Conservation (phyloP, 2,329 filamentous ascomycete genomes). For the Cytospora leucostoma region DNA sequence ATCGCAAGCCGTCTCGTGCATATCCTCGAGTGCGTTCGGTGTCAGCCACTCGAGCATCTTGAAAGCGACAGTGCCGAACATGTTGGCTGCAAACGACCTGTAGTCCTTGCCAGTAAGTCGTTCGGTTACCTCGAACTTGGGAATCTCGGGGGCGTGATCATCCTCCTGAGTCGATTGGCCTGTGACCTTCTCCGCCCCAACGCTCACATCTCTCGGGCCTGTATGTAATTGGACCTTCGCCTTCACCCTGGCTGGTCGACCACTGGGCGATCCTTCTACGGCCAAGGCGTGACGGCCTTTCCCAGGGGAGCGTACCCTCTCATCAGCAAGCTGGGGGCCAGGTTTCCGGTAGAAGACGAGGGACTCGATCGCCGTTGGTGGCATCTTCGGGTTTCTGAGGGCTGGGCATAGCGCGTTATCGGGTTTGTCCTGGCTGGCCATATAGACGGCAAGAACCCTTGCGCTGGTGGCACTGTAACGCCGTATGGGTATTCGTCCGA, state of each 20-base stretch:
- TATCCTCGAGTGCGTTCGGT: conserved; percentile 54
- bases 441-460: conserved; percentile 74
- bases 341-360: conserved; percentile 47
- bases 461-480: conserved; percentile 82
- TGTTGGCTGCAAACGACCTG: conserved; percentile 61
- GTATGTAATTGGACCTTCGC: conserved; percentile 22
- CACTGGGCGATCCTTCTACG: conserved; percentile 4
- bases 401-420: conserved; percentile 67
- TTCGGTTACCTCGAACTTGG: conserved; percentile 46
- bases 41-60: conserved; percentile 74
- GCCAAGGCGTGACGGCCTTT: conserved; percentile 15
- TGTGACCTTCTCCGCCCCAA: conserved; percentile 9
- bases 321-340: conserved; percentile 4
- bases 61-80: conserved; percentile 66
- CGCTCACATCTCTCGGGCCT: conserved; percentile 11
- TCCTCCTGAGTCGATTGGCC: conserved; percentile 6
- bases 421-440: conserved; percentile 79
- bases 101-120: conserved; percentile 55
- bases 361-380: conserved; percentile 49
- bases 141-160: not conserved
- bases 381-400: conserved; percentile 45
- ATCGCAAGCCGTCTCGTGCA: conserved; percentile 44
- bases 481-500: conserved; percentile 68
- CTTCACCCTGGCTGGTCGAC: conserved; percentile 18
- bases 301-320: conserved; percentile 30